Conservation (phyloP, 164 flowering plant genomes). For the Annona cherimola region DNA sequence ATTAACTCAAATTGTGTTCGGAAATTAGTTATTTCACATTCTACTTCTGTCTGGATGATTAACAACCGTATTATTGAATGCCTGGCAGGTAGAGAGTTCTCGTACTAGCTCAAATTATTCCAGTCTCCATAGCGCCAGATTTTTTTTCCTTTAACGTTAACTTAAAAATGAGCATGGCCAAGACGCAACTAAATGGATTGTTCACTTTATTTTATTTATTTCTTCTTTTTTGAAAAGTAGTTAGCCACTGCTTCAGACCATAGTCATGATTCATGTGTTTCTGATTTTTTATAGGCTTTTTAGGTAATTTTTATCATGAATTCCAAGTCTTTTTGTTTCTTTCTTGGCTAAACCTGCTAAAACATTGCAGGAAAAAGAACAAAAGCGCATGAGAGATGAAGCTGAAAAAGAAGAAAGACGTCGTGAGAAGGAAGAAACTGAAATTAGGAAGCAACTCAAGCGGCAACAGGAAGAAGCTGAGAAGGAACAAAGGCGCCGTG, state of each 20-base stretch:
- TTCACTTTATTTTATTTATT: too few species aligned
- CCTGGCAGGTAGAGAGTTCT: too few species aligned
- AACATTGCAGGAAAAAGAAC: conserved; percentile 67
- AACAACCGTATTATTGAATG: too few species aligned
- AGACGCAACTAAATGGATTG: too few species aligned
- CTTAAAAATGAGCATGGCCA: too few species aligned
- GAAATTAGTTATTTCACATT: too few species aligned
- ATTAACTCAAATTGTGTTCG: too few species aligned
- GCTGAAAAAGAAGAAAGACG: conserved; percentile 63
- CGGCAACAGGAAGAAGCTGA: conserved; percentile 38
- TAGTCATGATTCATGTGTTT: background rate
- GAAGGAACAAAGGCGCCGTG: conserved; percentile 56
- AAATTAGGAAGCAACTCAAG: conserved; percentile 38
- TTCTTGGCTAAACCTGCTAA: conserved; percentile 5
- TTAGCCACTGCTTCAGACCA: background rate
- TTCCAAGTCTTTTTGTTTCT: background rate
- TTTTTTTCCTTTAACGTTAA: too few species aligned
- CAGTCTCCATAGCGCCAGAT: too few species aligned
- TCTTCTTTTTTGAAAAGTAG: too few species aligned
- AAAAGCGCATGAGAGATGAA: conserved; percentile 58
- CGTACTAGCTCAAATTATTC: too few species aligned
- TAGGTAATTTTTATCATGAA: background rate
- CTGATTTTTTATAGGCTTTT: background rate
- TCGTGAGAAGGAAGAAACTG: conserved; percentile 69
- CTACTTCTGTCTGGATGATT: too few species aligned